Evolutionary conservation across 768 basidiomycete genomes (phyloP).

Genomic region (Suillus subalutaceus): DNA sequence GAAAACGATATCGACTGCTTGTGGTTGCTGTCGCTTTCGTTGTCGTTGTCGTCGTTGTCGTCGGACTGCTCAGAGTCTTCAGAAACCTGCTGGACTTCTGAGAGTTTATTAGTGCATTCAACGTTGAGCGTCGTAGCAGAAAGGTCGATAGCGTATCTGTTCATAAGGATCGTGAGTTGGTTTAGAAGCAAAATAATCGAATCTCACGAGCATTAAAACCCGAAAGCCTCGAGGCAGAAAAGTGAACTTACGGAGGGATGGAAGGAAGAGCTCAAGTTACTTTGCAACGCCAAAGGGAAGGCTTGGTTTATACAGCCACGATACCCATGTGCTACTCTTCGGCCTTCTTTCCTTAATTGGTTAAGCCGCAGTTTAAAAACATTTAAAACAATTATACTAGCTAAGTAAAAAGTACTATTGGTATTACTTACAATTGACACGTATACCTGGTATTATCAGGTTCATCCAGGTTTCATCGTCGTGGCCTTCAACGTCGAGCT

Average conservation of each 20-base stretch:
- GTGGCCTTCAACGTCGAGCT: not conserved
- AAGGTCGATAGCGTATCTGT: constrained; percentile 22
- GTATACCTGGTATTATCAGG: too few species aligned
- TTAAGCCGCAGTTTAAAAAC: not conserved
- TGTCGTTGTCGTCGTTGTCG: not conserved
- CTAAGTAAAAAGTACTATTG: too few species aligned
- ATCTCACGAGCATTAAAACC: too few species aligned
- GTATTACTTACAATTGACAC: too few species aligned
- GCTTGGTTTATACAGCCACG: not conserved
- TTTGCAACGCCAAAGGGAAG: not conserved
- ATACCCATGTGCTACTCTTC: not conserved
- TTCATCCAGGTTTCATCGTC: not conserved
- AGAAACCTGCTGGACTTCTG: constrained; percentile 51
- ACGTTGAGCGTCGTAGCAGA: constrained; percentile 28
- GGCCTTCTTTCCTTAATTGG: not conserved
- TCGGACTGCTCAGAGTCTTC: constrained; percentile 11
- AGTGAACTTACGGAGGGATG: constrained; percentile 15
- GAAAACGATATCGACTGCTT: not conserved
- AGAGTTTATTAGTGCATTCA: constrained; percentile 47
- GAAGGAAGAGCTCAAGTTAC: constrained; percentile 10
- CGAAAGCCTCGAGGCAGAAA: constrained; percentile 4
- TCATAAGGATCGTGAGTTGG: not conserved
- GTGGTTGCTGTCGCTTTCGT: not conserved
- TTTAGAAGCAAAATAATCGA: too few species aligned
- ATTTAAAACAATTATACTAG: not conserved